Percentiles rank a stretch among this genome's conserved stretches.
Conservation (phyloP, 202 grass and related monocot genomes). For the Cymbopogon flexuosus region DNA sequence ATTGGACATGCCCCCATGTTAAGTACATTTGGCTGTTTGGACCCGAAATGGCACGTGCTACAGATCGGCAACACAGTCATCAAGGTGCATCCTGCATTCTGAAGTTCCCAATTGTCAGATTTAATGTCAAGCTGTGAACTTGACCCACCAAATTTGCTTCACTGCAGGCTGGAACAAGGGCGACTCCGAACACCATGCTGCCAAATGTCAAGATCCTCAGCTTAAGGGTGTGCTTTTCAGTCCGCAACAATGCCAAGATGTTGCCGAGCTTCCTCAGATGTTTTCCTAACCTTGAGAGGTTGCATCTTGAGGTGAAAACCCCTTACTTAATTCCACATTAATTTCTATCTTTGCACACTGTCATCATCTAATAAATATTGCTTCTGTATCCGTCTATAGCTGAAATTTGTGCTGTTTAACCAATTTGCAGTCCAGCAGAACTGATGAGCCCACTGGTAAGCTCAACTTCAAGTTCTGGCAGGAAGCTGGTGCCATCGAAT, state of each 20-base stretch:
- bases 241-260: not conserved
- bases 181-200: not conserved
- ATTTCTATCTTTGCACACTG: not conserved
- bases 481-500: not conserved
- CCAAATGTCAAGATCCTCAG: not conserved
- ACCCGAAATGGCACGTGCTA: not conserved
- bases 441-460: not conserved
- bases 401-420: not conserved
- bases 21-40: not conserved
- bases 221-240: not conserved
- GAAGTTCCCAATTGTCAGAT: not conserved
- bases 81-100: not conserved
- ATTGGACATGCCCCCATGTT: not conserved
- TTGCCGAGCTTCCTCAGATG: not conserved
- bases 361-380: not conserved
- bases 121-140: not conserved
- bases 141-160: not conserved
- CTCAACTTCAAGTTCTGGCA: conserved; percentile 11
- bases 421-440: not conserved
- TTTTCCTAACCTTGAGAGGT: not conserved
- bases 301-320: not conserved
- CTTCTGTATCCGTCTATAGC: not conserved
- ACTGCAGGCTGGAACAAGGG: not conserved
- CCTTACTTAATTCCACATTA: not conserved
- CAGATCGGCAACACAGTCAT: not conserved